phyloP scores from a whole-genome alignment of 139 green algal species.

The Mesostigma viride region DNA sequence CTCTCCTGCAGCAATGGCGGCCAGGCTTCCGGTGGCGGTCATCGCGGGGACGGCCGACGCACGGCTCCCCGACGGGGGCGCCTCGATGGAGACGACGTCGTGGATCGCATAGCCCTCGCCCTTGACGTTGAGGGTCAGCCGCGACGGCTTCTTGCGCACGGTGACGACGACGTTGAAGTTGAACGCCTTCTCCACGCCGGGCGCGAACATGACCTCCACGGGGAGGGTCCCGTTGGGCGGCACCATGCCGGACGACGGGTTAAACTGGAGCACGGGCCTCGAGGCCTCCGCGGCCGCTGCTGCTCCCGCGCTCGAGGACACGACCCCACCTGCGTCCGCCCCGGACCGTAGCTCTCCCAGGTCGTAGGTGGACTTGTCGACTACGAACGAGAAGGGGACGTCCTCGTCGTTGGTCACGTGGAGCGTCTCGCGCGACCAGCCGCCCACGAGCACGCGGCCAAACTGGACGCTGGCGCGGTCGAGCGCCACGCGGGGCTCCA shows the following conservation, averaged over 20 bases:
- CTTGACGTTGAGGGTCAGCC: constrained; percentile 62
- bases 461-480: constrained; percentile 60
- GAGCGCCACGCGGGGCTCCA: constrained; percentile 54
- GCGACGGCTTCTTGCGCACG: constrained; percentile 54
- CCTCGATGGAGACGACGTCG: constrained; percentile 48
- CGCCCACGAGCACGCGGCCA: constrained; percentile 33
- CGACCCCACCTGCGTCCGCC: too few species aligned
- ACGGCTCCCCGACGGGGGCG: too few species aligned
- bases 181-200: constrained; percentile 37
- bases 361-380: constrained; percentile 48
- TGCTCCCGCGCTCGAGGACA: too few species aligned
- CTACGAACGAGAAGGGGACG: constrained; percentile 55
- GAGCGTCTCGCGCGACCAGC: constrained; percentile 17
- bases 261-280: constrained; percentile 26
- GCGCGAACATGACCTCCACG: constrained; percentile 45
- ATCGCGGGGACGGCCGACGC: too few species aligned
- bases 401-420: constrained; percentile 57
- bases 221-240: constrained; percentile 34
- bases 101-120: constrained; percentile 64
- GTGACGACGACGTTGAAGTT: constrained; percentile 64
- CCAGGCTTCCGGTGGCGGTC: too few species aligned
- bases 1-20: not conserved
- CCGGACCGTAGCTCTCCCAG: not conserved
- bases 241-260: constrained; percentile 45
- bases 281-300: too few species aligned